Evolutionary conservation across 176 grass and related monocot species (phyloP).

Genomic region (Pontederia paniculata): DNA sequence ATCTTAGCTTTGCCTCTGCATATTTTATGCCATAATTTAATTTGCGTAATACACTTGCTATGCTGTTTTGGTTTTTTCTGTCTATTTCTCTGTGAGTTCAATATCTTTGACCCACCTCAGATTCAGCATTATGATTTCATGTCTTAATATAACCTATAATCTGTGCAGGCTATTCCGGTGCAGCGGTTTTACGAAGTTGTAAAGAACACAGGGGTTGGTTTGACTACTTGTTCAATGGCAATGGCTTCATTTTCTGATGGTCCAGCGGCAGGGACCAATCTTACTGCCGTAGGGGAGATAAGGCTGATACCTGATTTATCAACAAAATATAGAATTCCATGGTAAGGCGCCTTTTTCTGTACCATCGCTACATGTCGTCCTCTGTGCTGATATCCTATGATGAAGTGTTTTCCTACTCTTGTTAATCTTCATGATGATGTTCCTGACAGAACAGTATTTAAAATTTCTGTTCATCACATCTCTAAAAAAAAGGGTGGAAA

Average conservation of each 20-base stretch:
- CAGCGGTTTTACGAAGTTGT: conserved; percentile 72
- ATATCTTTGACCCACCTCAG: neutral
- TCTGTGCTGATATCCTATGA: too few relatives aligned
- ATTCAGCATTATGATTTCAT: neutral
- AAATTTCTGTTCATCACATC: too few relatives aligned
- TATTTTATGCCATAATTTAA: too few relatives aligned
- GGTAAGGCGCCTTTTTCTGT: conserved; percentile 24
- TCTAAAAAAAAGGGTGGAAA: too few relatives aligned
- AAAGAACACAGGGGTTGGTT: conserved; percentile 66
- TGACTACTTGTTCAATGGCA: conserved; percentile 71
- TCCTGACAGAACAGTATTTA: too few relatives aligned
- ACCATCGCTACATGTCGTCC: too few relatives aligned
- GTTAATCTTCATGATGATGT: too few relatives aligned
- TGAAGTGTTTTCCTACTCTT: too few relatives aligned
- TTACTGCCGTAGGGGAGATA: conserved; percentile 86
- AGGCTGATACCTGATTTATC: conserved; percentile 78
- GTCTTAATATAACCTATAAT: neutral
- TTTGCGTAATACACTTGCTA: too few relatives aligned
- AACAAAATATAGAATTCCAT: conserved; percentile 68
- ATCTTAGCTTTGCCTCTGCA: too few relatives aligned
- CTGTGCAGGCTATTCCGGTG: conserved; percentile 70
- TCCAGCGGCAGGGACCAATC: conserved; percentile 63
- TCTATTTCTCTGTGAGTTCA: too few relatives aligned
- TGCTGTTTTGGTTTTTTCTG: too few relatives aligned
- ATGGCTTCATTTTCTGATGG: conserved; percentile 72